phyloP scores from a whole-genome alignment of 192 early-diverging fungal species.

The Backusella macrospora region DNA sequence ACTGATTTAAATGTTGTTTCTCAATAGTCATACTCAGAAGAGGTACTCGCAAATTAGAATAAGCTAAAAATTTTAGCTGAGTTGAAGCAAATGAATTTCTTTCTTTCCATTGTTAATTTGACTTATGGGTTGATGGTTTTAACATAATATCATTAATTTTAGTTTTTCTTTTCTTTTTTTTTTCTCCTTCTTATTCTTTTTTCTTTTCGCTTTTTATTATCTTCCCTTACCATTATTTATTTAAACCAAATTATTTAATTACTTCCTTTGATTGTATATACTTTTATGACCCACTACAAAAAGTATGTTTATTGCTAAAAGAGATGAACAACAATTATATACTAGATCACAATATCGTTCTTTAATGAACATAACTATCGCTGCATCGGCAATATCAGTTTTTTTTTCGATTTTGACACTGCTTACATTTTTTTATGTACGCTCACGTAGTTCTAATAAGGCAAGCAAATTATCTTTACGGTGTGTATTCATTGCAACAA shows the following conservation, averaged over 20 bases:
- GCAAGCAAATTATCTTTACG: background rate
- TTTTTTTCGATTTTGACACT: background rate
- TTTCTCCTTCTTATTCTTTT: background rate
- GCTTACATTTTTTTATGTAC: background rate
- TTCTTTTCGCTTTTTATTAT: background rate
- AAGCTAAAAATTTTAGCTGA: background rate
- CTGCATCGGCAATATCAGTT: background rate
- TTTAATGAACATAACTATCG: background rate
- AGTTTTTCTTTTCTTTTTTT: background rate
- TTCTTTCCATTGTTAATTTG: background rate
- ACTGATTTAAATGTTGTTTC: background rate
- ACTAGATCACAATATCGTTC: background rate
- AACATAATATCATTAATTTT: background rate
- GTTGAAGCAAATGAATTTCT: background rate
- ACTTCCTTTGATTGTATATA: background rate
- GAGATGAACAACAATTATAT: background rate
- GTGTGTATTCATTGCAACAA: slow-evolving; percentile 2
- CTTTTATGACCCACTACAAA: background rate
- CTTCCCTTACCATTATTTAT: background rate
- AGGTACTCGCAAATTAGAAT: background rate
- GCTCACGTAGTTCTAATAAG: slow-evolving; percentile 3
- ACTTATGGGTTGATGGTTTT: background rate
- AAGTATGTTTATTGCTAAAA: background rate
- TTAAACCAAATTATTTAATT: background rate
- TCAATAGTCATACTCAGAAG: slow-evolving; percentile 3